Conservation (phyloP, 257 asterid species). For the Przewalskia tangutica region DNA sequence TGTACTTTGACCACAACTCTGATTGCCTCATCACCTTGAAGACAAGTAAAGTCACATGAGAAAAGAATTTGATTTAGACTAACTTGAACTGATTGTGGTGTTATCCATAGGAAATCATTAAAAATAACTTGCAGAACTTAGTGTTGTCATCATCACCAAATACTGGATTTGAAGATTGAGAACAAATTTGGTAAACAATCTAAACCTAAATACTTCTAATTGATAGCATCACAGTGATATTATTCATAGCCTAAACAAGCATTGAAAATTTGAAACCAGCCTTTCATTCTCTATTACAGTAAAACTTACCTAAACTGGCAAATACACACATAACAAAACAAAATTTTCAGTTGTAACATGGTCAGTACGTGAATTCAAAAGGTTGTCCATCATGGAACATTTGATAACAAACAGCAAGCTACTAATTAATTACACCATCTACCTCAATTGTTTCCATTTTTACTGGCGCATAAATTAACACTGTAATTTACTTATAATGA, state of each 20-base stretch:
- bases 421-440: background rate
- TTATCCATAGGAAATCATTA: background rate
- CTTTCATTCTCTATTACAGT: background rate
- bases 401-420: background rate
- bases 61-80: background rate
- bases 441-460: background rate
- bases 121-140: background rate
- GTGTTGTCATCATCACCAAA: background rate
- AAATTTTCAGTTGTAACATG: background rate
- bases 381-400: background rate
- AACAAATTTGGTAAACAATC: background rate
- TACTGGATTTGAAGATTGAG: background rate
- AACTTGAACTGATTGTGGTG: too few relatives aligned
- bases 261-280: background rate
- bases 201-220: background rate
- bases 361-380: background rate
- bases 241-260: background rate
- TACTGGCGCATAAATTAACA: background rate
- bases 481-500: background rate
- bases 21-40: slow-evolving; percentile 51
- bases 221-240: background rate
- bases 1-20: slow-evolving; percentile 51
- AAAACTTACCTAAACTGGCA: background rate
- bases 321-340: background rate
- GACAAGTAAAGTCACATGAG: background rate